Base-by-base conservation (phyloP, 2,329 filamentous ascomycete genomes). In the Anisogramma anomala region DNA sequence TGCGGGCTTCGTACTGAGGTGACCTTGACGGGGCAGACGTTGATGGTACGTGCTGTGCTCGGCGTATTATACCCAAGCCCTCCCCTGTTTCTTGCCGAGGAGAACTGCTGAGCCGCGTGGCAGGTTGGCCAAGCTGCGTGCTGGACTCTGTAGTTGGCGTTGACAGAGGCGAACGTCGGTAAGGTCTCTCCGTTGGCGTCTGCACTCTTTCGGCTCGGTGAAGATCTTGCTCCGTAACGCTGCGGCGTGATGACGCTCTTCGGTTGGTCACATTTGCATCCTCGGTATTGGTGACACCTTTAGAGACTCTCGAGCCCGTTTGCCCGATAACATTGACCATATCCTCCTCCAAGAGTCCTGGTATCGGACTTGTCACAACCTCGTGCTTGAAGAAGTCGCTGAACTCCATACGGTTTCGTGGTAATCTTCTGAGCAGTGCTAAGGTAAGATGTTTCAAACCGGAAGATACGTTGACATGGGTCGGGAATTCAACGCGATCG, bases 361-460 rank as follows among this genome's bases (percentile, higher is more conserved):
- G 86, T 52, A 95, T 95, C 3, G 79, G 73, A 15, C 72, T 73
- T 10, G 73, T 75, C 39, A 94, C 75, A 22, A 91, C 78, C 22
- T 71, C 63, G 55, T 89, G 79, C 13, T 65, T 67, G 61, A 96
- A 96, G 58, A 95, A 91, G 48, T 82, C 77, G 38, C 85, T 79
- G 52, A 95, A 96, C 42, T 77, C 83, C 58, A 94, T 73, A 43
- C 91, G 74, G 58, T 94, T 85, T 4, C 84, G 77, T 0, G 91
- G 86, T 45, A 80, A 89, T 44, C 84, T 78, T 65, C 89, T 95
- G 48, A 98, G 66, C 13, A 98, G 69, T 28, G 72, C 72, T 32
- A 85, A 77, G 45, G 95, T 87, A 14, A 95, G 66, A 17, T 72
- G 69, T 60, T 94, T 94, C 64, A 95, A 77, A 8, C 83, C 81